Base-by-base conservation (phyloP, 129 eudicot species). In the Daucus carota region DNA sequence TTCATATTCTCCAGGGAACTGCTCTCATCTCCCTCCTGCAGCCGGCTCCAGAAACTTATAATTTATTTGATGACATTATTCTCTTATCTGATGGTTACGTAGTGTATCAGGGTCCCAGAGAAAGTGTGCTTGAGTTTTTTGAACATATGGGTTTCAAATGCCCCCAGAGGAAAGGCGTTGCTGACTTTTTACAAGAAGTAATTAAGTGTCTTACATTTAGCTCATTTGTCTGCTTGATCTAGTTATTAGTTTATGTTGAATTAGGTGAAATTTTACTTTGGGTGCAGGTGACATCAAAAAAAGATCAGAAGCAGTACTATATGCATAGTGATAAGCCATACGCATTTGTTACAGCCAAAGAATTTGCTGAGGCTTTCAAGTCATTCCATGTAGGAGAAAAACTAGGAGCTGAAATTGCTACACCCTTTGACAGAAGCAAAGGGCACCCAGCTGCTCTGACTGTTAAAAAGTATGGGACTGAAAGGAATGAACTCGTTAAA, bases 261-360 rank as follows among this genome's bases (percentile, higher is more conserved):
- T 59, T 24, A 8, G 66, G 33, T 59, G 33, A 59, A 59, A n/a
- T 8, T 11, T 59, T 4, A 22, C 24, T 22, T 11, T 42, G 54
- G 7, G 60, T 69, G 68, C 77, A 85, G 89, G 97, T 92, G 76
- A 92, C 93, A 41, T 92, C 97, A 43, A 88, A 80, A 88, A 88
- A 92, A 80, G 97, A 92, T 80, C 97, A 92, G 71, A 6, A 77
- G 33, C 97, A 92, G 72, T 92, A 90, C 43, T 92, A 93, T 96
- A 47, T 47, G 31, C 75, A 76, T 24, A 77, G 77, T 54, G 81
- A 92, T 18, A 80, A 85, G 77, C 87, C 89, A 20, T 90, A 92
- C 57, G 81, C 85, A 40, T 92, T 88, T 75, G 80, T 92, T 34
- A 83, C 89, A 12, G 80, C 85, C 10, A 83, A 80, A 29, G 96